phyloP scores from a whole-genome alignment of 2,329 filamentous ascomycete species.

The Trichoderma aggressivum region DNA sequence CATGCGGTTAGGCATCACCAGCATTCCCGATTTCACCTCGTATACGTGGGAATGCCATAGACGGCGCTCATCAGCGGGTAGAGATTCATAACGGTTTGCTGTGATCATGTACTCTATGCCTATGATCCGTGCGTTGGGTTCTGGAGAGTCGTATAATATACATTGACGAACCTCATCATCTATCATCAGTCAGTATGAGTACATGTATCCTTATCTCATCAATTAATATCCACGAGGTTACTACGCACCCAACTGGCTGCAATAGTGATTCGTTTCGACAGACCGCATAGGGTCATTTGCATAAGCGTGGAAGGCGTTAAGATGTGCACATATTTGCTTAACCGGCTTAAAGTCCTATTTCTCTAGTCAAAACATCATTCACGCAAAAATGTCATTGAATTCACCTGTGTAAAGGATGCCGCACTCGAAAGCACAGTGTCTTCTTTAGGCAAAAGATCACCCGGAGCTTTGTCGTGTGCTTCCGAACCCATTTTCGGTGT shows the following conservation, averaged over 20 bases:
- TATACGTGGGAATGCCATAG: constrained; percentile 77
- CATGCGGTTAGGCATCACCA: constrained; percentile 67
- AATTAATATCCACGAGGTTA: too few relatives aligned
- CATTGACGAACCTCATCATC: constrained; percentile 72
- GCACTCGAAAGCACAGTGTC: constrained; percentile 61
- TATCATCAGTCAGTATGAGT: background rate
- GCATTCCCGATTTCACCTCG: constrained; percentile 74
- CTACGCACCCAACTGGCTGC: constrained; percentile 61
- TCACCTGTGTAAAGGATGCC: constrained; percentile 55
- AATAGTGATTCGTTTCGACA: constrained; percentile 83
- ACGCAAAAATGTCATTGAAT: background rate
- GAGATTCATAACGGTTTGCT: constrained; percentile 61
- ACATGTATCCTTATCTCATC: constrained; percentile 35
- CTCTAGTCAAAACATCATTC: background rate
- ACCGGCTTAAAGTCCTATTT: constrained; percentile 63
- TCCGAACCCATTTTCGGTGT: background rate
- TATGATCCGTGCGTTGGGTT: constrained; percentile 67
- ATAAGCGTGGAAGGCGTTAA: constrained; percentile 86
- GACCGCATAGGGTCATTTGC: constrained; percentile 65
- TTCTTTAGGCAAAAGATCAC: constrained; percentile 49
- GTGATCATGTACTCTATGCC: constrained; percentile 89
- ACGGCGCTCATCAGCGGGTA: constrained; percentile 64
- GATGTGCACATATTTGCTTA: constrained; percentile 73
- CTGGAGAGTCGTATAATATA: constrained; percentile 73
- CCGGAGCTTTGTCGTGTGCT: constrained; percentile 29